Evolutionary conservation across 1,284 basidiomycete genomes (phyloP).

Genomic region (Pseudozyma hubeiensis): DNA sequence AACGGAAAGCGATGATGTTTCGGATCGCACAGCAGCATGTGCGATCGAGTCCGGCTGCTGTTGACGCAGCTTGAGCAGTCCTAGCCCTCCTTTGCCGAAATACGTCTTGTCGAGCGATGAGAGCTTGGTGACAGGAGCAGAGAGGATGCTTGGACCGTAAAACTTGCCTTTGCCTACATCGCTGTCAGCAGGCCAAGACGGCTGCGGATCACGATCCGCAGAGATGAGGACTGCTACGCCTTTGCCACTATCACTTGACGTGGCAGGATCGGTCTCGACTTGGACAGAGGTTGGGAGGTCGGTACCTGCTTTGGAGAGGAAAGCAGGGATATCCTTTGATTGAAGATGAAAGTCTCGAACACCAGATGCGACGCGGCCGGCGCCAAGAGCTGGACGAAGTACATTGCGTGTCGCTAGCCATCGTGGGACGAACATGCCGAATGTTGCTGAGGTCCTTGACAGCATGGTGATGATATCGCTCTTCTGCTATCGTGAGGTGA

Average conservation of each 20-base stretch:
- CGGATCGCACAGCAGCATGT: conserved; percentile 14
- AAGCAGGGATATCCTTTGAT: conserved; percentile 32
- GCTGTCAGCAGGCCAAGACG: conserved; percentile 16
- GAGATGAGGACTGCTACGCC: conserved; percentile 49
- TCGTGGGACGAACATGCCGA: background rate
- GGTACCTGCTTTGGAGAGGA: conserved; percentile 24
- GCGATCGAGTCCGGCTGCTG: background rate
- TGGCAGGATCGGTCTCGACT: conserved; percentile 3
- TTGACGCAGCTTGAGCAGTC: conserved; percentile 38
- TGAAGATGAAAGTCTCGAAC: conserved; percentile 39
- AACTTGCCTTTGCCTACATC: conserved; percentile 11
- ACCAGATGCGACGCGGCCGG: background rate
- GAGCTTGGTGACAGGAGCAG: conserved; percentile 16
- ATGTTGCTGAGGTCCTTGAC: conserved; percentile 2
- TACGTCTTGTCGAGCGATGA: conserved; percentile 22
- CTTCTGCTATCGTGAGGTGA: too few species aligned
- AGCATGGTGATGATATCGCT: conserved; percentile 7
- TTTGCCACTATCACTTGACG: background rate
- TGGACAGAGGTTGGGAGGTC: conserved; percentile 4
- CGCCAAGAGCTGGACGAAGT: background rate
- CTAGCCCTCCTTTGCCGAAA: conserved; percentile 48
- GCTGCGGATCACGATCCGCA: conserved; percentile 42
- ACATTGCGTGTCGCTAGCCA: background rate
- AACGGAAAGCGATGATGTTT: conserved; percentile 1
- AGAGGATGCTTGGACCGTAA: conserved; percentile 43